Conservation (phyloP, 106 monocot species). For the Alisma plantagoaquatica region DNA sequence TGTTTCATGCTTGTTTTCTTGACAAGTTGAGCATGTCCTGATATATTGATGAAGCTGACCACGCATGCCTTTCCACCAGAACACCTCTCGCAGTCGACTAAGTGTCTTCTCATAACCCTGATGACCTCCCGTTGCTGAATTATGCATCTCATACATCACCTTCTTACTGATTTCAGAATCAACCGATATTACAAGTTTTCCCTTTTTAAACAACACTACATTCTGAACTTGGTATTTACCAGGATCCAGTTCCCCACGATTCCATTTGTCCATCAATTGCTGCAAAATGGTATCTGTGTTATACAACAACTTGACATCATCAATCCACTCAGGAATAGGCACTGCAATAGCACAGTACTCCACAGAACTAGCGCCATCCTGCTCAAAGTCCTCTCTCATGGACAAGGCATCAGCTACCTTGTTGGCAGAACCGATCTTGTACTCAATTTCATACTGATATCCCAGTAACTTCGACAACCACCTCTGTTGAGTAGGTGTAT, state of each 20-base stretch:
- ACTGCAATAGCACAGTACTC: not conserved
- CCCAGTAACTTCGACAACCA: constrained; percentile 3
- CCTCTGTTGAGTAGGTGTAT: not conserved
- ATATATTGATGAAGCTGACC: not conserved
- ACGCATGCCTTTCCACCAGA: not conserved
- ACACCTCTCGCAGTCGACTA: not conserved
- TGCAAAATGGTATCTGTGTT: not conserved
- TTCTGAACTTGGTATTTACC: not conserved
- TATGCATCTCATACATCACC: not conserved
- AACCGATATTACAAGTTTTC: not conserved
- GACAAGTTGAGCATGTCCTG: not conserved
- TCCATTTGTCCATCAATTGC: not conserved
- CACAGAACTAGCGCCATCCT: not conserved
- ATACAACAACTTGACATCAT: not conserved
- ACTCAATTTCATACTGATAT: not conserved
- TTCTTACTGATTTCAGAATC: not conserved
- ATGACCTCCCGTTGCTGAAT: not conserved
- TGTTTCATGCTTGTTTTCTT: not conserved
- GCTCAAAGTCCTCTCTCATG: too few relatives aligned
- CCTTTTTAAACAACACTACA: not conserved
- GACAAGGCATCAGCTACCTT: not conserved
- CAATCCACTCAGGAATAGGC: not conserved
- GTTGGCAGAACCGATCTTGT: not conserved
- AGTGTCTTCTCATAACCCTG: not conserved
- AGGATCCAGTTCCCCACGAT: not conserved